phyloP scores from a whole-genome alignment of 2,329 filamentous ascomycete species.

The Gnomoniopsis sp. region DNA sequence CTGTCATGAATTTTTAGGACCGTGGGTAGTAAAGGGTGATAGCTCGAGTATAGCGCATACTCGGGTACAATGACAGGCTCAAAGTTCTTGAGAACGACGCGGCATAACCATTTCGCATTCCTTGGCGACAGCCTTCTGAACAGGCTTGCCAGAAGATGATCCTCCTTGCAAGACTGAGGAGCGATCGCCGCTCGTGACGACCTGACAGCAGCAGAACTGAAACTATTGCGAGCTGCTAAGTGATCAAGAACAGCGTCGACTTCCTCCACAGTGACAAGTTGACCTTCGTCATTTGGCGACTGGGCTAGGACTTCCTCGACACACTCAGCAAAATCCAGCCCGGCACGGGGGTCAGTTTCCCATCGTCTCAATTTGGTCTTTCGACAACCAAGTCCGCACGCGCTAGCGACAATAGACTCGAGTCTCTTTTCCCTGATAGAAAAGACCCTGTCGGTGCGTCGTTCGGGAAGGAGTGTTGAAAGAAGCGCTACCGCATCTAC shows the following conservation, averaged over 20 bases:
- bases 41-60: slow-evolving; percentile 51
- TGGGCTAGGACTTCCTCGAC: slow-evolving; percentile 61
- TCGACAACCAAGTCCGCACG: slow-evolving; percentile 63
- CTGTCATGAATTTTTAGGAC: slow-evolving; percentile 68
- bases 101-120: slow-evolving; percentile 84
- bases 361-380: slow-evolving; percentile 61
- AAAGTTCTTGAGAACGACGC: slow-evolving; percentile 74
- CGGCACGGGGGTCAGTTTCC: slow-evolving; percentile 46
- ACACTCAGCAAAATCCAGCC: slow-evolving; percentile 68
- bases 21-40: slow-evolving; percentile 67
- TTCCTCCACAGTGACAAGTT: slow-evolving; percentile 62
- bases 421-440: slow-evolving; percentile 60
- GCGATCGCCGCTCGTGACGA: slow-evolving; percentile 22
- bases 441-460: slow-evolving; percentile 75
- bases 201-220: slow-evolving; percentile 65
- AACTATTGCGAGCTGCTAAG: slow-evolving; percentile 65
- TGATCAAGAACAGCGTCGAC: slow-evolving; percentile 64
- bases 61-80: slow-evolving; percentile 63
- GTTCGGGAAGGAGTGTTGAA: slow-evolving; percentile 73
- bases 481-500: slow-evolving; percentile 63
- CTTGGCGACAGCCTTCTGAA: slow-evolving; percentile 59
- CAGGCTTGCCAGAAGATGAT: slow-evolving; percentile 46
- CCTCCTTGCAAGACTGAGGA: slow-evolving; percentile 24
- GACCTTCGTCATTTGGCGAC: slow-evolving; percentile 44
- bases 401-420: slow-evolving; percentile 63